Conservation (phyloP, 768 basidiomycete genomes). For the Psilocybe subaeruginosa region DNA sequence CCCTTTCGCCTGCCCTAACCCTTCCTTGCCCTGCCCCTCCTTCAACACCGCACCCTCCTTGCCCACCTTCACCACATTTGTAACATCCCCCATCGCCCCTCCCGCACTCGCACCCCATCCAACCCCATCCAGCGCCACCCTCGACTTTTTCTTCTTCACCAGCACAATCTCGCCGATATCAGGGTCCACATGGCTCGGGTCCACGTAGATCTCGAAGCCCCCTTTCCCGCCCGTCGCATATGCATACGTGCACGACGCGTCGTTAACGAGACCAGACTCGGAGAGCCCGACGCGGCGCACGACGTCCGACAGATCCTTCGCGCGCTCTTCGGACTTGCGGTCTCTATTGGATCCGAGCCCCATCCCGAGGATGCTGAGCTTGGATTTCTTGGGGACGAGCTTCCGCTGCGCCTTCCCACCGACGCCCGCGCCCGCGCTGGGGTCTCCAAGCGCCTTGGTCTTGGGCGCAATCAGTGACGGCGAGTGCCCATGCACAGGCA, state of each 20-base stretch:
- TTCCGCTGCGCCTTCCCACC: constrained; percentile 25
- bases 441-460: neutral
- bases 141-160: constrained; percentile 68
- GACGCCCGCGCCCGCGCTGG: constrained; percentile 12
- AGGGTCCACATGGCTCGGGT: constrained; percentile 54
- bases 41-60: constrained; percentile 18
- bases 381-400: constrained; percentile 77
- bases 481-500: no score
- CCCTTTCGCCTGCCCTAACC: constrained; percentile 34
- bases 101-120: constrained; percentile 40
- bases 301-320: constrained; percentile 63
- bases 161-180: constrained; percentile 72
- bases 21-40: constrained; percentile 19
- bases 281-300: constrained; percentile 49
- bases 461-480: constrained; percentile 28
- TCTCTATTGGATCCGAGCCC: constrained; percentile 13
- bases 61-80: constrained; percentile 46
- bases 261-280: neutral
- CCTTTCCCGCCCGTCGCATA: constrained; percentile 24
- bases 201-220: constrained; percentile 75
- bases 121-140: constrained; percentile 61
- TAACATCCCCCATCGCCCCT: constrained; percentile 44
- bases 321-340: constrained; percentile 34
- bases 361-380: constrained; percentile 45
- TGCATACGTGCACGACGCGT: neutral